Evolutionary conservation across 163 green algal species (phyloP).

Genomic region (Coccomyxa subellipsoidea): DNA sequence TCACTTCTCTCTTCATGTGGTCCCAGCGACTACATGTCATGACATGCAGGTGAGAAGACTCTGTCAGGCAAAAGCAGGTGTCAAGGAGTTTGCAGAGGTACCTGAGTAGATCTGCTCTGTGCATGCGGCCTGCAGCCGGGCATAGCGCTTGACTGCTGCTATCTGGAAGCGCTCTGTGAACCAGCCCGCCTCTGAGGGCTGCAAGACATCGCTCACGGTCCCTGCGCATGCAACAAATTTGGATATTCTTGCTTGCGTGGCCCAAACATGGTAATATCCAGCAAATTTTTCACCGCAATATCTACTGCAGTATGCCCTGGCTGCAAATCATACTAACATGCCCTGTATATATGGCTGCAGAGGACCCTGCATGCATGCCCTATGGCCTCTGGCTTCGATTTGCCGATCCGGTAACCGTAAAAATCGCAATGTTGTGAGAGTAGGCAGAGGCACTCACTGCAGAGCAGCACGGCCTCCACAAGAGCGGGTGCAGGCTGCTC

Average conservation of each 20-base stretch:
- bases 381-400: too few species aligned
- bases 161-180: conserved; percentile 54
- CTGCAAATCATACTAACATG: too few species aligned
- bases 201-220: neutral
- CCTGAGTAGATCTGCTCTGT: conserved; percentile 30
- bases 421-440: too few species aligned
- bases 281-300: too few species aligned
- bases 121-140: conserved; percentile 40
- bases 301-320: too few species aligned
- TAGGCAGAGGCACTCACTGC: neutral
- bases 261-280: too few species aligned
- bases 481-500: conserved; percentile 49
- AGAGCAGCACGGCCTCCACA: conserved; percentile 48
- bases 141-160: conserved; percentile 63
- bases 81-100: neutral
- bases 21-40: too few species aligned
- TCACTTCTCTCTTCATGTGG: too few species aligned
- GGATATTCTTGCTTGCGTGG: too few species aligned
- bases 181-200: conserved; percentile 31
- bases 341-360: too few species aligned
- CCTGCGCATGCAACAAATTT: neutral
- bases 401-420: too few species aligned
- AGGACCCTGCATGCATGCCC: too few species aligned
- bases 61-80: neutral
- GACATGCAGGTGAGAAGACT: neutral